These are phyloP conservation scores for Candida palmyrensis DNA, from an alignment of 805 yeast species.

Conservation along the genomic window DNA sequence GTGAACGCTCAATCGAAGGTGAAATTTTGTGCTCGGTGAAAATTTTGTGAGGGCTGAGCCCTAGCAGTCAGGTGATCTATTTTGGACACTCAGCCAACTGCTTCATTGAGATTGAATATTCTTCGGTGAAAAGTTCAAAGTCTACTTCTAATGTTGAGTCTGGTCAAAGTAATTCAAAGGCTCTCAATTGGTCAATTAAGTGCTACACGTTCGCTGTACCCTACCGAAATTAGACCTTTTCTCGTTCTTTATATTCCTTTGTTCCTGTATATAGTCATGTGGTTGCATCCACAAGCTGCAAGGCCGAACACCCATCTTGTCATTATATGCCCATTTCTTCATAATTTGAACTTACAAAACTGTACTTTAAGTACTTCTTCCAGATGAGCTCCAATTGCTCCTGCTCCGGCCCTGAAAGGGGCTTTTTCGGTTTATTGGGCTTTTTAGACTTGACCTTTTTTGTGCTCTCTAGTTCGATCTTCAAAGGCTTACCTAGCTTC, in stretches of 20 bases:
- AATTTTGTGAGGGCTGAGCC: slow-evolving; percentile 1
- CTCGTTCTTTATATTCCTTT: background rate
- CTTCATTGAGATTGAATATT: too few relatives aligned
- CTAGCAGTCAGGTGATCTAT: background rate
- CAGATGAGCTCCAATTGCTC: slow-evolving; percentile 41
- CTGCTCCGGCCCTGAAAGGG: too few relatives aligned
- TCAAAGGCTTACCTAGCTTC: slow-evolving; percentile 42
- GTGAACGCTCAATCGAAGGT: background rate
- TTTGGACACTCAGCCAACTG: too few relatives aligned
- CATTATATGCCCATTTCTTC: slow-evolving; percentile 39
- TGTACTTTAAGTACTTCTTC: slow-evolving; percentile 51
- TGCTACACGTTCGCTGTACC: too few relatives aligned
- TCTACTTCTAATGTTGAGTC: too few relatives aligned
- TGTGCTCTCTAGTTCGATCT: slow-evolving; percentile 9
- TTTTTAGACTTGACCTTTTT: slow-evolving; percentile 7
- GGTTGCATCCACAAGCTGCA: too few relatives aligned
- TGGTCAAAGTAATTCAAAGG: too few relatives aligned
- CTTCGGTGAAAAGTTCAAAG: too few relatives aligned
- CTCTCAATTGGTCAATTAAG: too few relatives aligned
- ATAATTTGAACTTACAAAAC: slow-evolving; percentile 64
- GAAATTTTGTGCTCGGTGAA: background rate
- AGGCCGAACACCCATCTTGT: too few relatives aligned
- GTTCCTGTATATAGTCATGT: too few relatives aligned
- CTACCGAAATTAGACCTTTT: too few relatives aligned
- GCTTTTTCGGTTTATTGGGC: slow-evolving; percentile 5